Base-by-base conservation (phyloP, 2,329 filamentous ascomycete species). In the Colletotrichum paranaense region DNA sequence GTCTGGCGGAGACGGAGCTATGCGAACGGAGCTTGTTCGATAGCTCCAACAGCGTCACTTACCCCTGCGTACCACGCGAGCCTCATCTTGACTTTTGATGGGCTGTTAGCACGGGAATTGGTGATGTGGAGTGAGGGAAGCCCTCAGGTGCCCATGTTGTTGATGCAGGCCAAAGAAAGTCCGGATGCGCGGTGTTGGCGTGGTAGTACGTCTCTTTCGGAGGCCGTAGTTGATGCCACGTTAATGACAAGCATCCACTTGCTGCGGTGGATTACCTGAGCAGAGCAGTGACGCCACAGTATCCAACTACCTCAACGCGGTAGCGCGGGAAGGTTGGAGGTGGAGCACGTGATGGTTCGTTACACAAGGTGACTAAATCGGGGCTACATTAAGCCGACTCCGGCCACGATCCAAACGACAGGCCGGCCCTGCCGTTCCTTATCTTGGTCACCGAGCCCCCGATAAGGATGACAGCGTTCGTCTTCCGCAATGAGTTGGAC, bases 41-140 rank as follows among this genome's bases (percentile, higher is more conserved):
- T 32, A 64, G 57, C 57, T 66, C 52, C 30, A 53, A 22, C 26
- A 19, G 16, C 16, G 22, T 46, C 60, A 84, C 88, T 81, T 87
- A 90, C 89, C 86, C 88, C 88, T 79, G 88, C 88, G 80, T 91
- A 91, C 88, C 88, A 90, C 76, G 85, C 84, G 77, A 91, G 81
- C 80, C 89, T 88, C 89, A 91, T 90, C 78, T 82, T 88, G 80
- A 80, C 77, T 80, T 82, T 81, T 55, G 74, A 71, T 76, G 62
- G 72, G 72, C 68, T 52, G 32, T 56, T 26, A 55, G 24, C 62
- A 58, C 67, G 63, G 55, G 24, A 68, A 70, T 59, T 72, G 73
- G 67, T 59, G 65, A 67, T 73, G 73, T 72, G 55, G 67, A 72
- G 46, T 64, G 70, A 74, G 69, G 69, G 76, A 73, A 63, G 67